Evolutionary conservation across 2,329 filamentous ascomycete genomes (phyloP).

Genomic region (Chalara sp.): DNA sequence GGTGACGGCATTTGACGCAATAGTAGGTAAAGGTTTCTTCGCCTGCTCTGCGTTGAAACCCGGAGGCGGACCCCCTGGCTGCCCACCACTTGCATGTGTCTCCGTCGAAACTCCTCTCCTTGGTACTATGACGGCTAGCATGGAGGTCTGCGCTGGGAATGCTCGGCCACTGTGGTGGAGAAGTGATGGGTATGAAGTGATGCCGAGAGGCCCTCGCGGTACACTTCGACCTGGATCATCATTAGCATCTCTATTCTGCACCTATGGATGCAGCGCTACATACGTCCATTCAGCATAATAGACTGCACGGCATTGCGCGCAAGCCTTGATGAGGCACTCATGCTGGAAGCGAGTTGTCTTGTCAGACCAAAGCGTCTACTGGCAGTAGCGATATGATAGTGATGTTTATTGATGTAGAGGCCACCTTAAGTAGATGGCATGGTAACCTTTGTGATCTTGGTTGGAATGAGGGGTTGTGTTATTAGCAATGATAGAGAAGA

Average conservation of each 20-base stretch:
- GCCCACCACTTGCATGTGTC: constrained; percentile 41
- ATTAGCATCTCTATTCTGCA: constrained; percentile 4
- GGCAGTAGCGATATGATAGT: too few relatives aligned
- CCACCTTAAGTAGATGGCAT: too few relatives aligned
- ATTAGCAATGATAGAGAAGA: too few relatives aligned
- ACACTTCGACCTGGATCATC: constrained; percentile 22
- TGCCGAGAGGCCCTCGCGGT: constrained; percentile 18
- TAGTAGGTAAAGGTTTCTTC: constrained; percentile 50
- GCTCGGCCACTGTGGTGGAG: constrained; percentile 27
- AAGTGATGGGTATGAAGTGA: constrained; percentile 25
- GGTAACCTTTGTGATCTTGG: too few relatives aligned
- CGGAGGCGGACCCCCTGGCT: constrained; percentile 52
- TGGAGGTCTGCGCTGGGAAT: constrained; percentile 31
- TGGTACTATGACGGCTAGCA: constrained; percentile 51
- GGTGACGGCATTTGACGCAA: constrained; percentile 24
- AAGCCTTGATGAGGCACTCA: constrained; percentile 30
- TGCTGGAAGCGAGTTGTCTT: constrained; percentile 15
- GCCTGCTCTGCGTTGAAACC: constrained; percentile 66
- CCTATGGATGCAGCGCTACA: constrained; percentile 4
- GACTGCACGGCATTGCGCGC: constrained; percentile 28
- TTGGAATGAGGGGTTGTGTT: too few relatives aligned
- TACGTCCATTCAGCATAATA: constrained; percentile 24
- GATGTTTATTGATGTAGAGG: too few relatives aligned
- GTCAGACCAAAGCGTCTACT: constrained; percentile 8
- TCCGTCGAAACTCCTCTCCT: constrained; percentile 52